These are phyloP conservation scores for Neurospora sp. DNA, from an alignment of 495 filamentous ascomycete genomes.

Conservation along the genomic window DNA sequence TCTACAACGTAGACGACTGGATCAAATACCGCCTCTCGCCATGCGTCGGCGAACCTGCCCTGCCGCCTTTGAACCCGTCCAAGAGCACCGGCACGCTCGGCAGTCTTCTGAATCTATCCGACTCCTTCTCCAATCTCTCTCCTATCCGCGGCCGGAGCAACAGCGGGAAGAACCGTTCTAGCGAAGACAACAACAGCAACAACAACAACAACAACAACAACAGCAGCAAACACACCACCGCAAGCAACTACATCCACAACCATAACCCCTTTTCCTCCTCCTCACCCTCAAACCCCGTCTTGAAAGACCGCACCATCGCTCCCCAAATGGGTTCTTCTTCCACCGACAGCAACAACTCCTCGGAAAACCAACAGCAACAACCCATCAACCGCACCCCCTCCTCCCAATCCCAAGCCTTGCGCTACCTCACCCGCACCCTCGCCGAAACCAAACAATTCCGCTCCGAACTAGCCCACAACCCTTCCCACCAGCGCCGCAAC, in stretches of 20 bases:
- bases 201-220: not conserved
- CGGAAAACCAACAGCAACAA: constrained; percentile 1
- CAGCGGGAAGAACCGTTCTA: constrained; percentile 12
- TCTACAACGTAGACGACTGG: constrained; percentile 75
- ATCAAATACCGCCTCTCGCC: constrained; percentile 69
- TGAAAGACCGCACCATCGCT: constrained; percentile 35
- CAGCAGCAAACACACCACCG: not conserved
- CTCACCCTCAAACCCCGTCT: constrained; percentile 4
- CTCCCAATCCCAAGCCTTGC: constrained; percentile 31
- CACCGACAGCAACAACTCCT: constrained; percentile 27
- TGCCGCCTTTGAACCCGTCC: constrained; percentile 35
- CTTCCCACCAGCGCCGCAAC: constrained; percentile 50
- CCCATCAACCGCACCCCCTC: constrained; percentile 8
- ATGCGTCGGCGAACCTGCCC: constrained; percentile 51
- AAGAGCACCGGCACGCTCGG: constrained; percentile 23
- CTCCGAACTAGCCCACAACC: constrained; percentile 51
- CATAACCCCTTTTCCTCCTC: not conserved
- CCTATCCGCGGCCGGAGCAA: constrained; percentile 19
- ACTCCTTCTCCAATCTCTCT: constrained; percentile 13
- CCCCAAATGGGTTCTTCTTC: constrained; percentile 37
- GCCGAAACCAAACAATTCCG: constrained; percentile 64
- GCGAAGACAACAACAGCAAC: not conserved
- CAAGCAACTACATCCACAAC: not conserved
- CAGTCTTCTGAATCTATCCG: constrained; percentile 29
- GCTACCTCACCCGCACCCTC: constrained; percentile 72